Conservation (phyloP, 305 asterid species). For the Fraxinus ornus region DNA sequence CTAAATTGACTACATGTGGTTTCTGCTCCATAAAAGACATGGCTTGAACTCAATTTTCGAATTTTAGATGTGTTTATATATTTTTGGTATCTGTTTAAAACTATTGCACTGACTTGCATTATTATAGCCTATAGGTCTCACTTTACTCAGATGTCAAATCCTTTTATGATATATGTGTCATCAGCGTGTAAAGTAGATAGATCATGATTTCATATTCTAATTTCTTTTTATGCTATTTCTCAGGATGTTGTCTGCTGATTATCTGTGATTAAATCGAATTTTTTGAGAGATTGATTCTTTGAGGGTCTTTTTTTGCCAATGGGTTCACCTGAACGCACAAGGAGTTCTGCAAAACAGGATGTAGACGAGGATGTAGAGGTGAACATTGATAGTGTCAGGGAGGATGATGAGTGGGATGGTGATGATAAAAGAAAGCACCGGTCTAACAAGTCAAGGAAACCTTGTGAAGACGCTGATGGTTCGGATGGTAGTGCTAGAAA, state of each 20-base stretch:
- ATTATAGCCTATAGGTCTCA: background rate
- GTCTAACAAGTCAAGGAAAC: conserved; percentile 56
- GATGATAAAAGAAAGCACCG: conserved; percentile 55
- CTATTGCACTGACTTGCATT: background rate
- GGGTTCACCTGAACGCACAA: conserved; percentile 66
- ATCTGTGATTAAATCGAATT: conserved; percentile 4
- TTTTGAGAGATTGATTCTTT: conserved; percentile 19
- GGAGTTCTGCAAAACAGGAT: conserved; percentile 49
- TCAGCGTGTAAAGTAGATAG: background rate
- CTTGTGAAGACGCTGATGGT: conserved; percentile 63
- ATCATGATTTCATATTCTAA: background rate
- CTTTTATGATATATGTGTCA: background rate
- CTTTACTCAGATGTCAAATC: background rate
- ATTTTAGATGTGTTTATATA: background rate
- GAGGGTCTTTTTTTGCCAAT: conserved; percentile 44
- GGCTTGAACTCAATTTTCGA: background rate
- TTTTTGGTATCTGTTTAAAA: background rate
- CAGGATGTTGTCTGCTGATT: conserved; percentile 34
- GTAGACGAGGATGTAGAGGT: conserved; percentile 61
- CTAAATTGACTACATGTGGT: background rate
- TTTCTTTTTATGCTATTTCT: conserved; percentile 3
- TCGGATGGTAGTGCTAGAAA: conserved; percentile 58
- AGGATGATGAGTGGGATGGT: conserved; percentile 64
- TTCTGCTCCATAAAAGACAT: background rate
- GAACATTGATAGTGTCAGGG: conserved; percentile 62